Percentiles rank a stretch among this genome's conserved stretches.
Evolutionary conservation across 139 green algal genomes (phyloP).

Genomic region (Tetradesmus obliquus): DNA sequence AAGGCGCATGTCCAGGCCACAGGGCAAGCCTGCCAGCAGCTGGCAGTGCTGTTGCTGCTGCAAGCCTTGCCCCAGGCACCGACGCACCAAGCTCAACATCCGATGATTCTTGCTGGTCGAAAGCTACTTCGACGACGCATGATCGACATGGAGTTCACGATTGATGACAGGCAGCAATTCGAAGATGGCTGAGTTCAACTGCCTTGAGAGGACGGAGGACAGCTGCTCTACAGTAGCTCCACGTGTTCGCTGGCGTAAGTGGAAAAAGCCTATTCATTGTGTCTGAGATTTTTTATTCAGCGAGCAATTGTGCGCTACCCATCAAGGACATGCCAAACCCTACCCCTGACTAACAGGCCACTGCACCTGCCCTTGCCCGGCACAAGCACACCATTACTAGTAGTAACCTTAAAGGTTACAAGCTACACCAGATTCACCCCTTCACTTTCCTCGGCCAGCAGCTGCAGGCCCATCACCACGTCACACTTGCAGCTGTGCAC

Average conservation of each 20-base stretch:
- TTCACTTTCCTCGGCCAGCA: background rate
- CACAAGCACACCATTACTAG: no score
- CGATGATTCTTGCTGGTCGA: background rate
- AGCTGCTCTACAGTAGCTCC: background rate
- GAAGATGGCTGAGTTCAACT: background rate
- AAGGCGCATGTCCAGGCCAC: background rate
- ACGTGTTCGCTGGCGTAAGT: background rate
- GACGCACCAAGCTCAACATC: background rate
- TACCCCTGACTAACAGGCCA: no score
- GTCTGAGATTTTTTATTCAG: no score
- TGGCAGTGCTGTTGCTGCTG: background rate
- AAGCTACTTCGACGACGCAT: background rate
- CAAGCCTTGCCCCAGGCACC: background rate
- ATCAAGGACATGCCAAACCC: no score
- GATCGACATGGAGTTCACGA: background rate
- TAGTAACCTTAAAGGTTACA: no score
- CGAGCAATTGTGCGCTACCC: no score
- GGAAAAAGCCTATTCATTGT: no score
- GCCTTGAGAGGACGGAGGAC: background rate
- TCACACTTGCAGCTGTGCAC: slow-evolving; percentile 60
- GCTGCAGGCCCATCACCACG: slow-evolving; percentile 20
- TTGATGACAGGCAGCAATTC: background rate
- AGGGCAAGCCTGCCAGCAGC: background rate
- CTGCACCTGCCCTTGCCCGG: no score
- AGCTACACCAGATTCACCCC: no score